phyloP scores from a whole-genome alignment of 495 filamentous ascomycete species.

The Pyrenula aspistea region DNA sequence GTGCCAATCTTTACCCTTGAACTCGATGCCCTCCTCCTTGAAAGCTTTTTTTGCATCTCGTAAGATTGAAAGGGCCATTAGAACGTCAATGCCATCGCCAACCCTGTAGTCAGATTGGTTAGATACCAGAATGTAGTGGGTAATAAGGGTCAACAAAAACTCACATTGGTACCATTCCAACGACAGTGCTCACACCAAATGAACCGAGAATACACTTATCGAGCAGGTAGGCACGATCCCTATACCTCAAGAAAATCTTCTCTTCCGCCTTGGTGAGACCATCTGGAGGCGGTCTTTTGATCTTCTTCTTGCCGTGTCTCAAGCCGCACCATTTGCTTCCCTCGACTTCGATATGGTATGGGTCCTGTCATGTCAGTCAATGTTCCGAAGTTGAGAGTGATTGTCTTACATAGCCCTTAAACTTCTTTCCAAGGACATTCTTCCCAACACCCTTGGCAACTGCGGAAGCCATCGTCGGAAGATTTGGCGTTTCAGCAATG shows the following conservation, averaged over 20 bases:
- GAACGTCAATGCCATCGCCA: constrained; percentile 63
- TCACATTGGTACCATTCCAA: constrained; percentile 70
- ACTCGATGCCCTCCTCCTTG: neutral
- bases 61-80: constrained; percentile 11
- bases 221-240: constrained; percentile 65
- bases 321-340: neutral
- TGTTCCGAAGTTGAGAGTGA: neutral
- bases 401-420: neutral
- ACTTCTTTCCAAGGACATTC: constrained; percentile 2
- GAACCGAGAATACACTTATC: constrained; percentile 58
- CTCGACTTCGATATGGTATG: neutral
- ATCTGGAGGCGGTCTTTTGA: constrained; percentile 54
- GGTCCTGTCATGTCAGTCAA: neutral
- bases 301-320: constrained; percentile 25
- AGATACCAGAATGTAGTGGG: constrained; percentile 1
- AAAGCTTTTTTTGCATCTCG: neutral
- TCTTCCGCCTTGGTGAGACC: constrained; percentile 71
- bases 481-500: neutral
- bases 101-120: constrained; percentile 27
- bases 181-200: constrained; percentile 73
- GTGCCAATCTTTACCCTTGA: constrained; percentile 6
- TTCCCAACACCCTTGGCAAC: constrained; percentile 4
- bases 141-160: too few relatives aligned
- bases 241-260: constrained; percentile 66
- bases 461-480: constrained; percentile 1